These are phyloP conservation scores for Ustilago vetiveriae DNA, from an alignment of 1,284 basidiomycete genomes.

Conservation along the genomic window DNA sequence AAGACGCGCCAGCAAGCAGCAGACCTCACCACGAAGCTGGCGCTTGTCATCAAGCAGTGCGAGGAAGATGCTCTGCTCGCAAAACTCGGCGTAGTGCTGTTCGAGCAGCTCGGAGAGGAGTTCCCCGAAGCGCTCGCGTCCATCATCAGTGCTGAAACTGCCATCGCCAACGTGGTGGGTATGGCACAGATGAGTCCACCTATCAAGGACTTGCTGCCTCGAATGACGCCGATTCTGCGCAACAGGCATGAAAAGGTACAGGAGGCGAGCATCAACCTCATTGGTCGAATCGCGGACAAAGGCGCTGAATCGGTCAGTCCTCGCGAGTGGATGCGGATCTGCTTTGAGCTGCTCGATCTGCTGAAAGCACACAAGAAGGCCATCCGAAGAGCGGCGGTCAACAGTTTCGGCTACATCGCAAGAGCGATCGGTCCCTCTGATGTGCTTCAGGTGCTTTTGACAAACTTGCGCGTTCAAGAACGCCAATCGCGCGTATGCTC, in stretches of 20 bases:
- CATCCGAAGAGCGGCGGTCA: slow-evolving; percentile 96
- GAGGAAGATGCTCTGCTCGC: slow-evolving; percentile 94
- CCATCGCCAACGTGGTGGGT: slow-evolving; percentile 98
- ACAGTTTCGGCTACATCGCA: slow-evolving; percentile 99
- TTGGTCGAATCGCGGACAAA: slow-evolving; percentile 98
- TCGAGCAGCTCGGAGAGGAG: slow-evolving; percentile 98
- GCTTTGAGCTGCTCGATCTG: slow-evolving; percentile 95
- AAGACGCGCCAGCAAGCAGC: slow-evolving; percentile 99
- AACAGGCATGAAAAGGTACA: slow-evolving; percentile 99
- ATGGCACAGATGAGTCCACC: slow-evolving; percentile 99
- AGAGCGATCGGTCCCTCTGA: slow-evolving; percentile 99
- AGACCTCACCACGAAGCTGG: slow-evolving; percentile 91
- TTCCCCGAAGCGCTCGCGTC: slow-evolving; percentile 96
- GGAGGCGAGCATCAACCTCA: slow-evolving; percentile 98
- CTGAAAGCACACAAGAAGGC: slow-evolving; percentile 99
- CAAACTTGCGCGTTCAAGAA: slow-evolving; percentile 97
- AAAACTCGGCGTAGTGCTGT: slow-evolving; percentile 95
- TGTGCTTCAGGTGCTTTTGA: slow-evolving; percentile 92
- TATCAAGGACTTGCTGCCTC: slow-evolving; percentile 95
- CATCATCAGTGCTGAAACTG: slow-evolving; percentile 97
- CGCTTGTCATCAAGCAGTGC: slow-evolving; percentile 97
- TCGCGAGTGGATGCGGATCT: slow-evolving; percentile 99
- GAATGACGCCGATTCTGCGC: slow-evolving; percentile 98
- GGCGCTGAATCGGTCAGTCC: slow-evolving; percentile 98
- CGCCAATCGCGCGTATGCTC: slow-evolving; percentile 98